Conservation (phyloP, 345 rosid genomes). For the Citrus maxima region DNA sequence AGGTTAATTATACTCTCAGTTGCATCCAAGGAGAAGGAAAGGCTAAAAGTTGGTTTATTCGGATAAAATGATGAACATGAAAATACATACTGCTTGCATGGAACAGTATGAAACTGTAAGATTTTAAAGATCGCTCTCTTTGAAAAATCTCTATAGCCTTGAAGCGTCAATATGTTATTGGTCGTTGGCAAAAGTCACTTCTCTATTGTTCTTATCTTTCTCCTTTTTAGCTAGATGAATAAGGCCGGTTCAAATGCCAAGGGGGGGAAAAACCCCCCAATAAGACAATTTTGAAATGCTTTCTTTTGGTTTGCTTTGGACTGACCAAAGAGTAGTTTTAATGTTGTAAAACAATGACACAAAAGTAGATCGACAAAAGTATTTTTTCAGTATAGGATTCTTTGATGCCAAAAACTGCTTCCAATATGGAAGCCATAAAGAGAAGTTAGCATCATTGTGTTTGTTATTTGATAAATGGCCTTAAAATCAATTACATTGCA, state of each 20-base stretch:
- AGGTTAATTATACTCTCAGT: too few species aligned
- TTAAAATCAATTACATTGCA: neutral
- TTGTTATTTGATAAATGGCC: neutral
- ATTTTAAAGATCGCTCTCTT: too few species aligned
- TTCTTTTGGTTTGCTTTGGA: conserved; percentile 33
- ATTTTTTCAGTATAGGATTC: conserved; percentile 26
- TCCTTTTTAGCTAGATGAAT: neutral
- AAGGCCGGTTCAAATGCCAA: conserved; percentile 13
- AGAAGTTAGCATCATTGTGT: conserved; percentile 23
- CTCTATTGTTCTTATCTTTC: neutral
- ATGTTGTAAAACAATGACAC: conserved; percentile 3
- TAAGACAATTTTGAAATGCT: conserved; percentile 12
- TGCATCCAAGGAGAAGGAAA: too few species aligned
- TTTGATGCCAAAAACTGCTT: conserved; percentile 21
- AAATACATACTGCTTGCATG: too few species aligned
- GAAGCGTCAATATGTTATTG: neutral
- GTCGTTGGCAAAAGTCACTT: neutral
- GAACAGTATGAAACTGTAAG: neutral
- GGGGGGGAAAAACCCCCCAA: conserved; percentile 3
- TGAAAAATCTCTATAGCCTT: neutral
- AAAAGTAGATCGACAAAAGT: conserved; percentile 2
- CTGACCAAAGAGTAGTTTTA: conserved; percentile 26
- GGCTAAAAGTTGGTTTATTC: too few species aligned
- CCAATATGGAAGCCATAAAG: conserved; percentile 37
- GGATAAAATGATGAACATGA: too few species aligned